Evolutionary conservation across 345 rosid genomes (phyloP).

Genomic region (Reutealis trisperma): DNA sequence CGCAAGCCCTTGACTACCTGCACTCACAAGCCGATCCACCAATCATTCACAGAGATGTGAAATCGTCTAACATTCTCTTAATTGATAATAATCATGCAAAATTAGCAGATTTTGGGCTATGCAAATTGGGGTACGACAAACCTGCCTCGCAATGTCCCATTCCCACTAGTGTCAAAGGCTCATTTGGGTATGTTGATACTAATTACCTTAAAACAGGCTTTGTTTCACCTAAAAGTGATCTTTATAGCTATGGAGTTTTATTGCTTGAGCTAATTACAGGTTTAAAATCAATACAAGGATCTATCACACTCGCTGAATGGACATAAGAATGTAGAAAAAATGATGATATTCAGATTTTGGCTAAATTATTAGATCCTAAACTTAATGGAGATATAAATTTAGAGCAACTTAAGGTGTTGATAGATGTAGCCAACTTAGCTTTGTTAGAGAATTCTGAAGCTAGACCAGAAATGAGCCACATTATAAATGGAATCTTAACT

Average conservation of each 20-base stretch:
- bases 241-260: constrained; percentile 45
- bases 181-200: constrained; percentile 39
- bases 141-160: constrained; percentile 21
- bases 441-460: constrained; percentile 35
- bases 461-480: constrained; percentile 40
- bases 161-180: constrained; percentile 33
- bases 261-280: constrained; percentile 45
- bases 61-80: constrained; percentile 53
- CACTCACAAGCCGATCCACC: constrained; percentile 47
- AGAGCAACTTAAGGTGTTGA: constrained; percentile 34
- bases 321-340: constrained; percentile 27
- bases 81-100: constrained; percentile 40
- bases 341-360: constrained; percentile 21
- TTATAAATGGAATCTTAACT: constrained; percentile 27
- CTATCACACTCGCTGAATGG: constrained; percentile 44
- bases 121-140: constrained; percentile 38
- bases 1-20: constrained; percentile 45
- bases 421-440: constrained; percentile 33
- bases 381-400: constrained; percentile 33
- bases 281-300: constrained; percentile 41
- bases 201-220: constrained; percentile 40
- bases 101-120: constrained; percentile 48
- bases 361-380: constrained; percentile 41
- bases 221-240: constrained; percentile 38
- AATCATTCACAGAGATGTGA: constrained; percentile 58